Evolutionary conservation across 176 grass and related monocot genomes (phyloP).

Genomic region (Tillandsia fasciculata): DNA sequence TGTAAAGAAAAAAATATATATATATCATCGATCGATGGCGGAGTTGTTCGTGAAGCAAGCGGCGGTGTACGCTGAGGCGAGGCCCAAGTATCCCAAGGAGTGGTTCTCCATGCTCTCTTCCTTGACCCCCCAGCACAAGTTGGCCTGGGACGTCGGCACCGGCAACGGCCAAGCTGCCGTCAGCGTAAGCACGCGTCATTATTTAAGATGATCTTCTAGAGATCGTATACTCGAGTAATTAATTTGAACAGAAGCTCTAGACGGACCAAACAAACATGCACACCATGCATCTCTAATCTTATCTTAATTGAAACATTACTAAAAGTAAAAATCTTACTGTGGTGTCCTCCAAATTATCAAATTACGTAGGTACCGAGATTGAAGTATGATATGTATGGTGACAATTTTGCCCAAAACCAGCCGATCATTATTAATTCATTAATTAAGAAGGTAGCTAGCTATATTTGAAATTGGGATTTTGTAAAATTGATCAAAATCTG

Average conservation of each 20-base stretch:
- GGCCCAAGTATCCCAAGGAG: conserved; percentile 63
- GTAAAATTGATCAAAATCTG: neutral
- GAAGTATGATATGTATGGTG: too few species aligned
- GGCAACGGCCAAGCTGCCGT: conserved; percentile 77
- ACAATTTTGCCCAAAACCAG: neutral
- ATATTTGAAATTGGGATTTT: neutral
- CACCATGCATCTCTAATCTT: too few species aligned
- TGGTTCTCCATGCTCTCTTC: conserved; percentile 70
- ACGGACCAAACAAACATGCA: too few species aligned
- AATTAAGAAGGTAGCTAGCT: neutral
- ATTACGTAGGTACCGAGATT: too few species aligned
- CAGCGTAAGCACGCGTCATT: conserved; percentile 19
- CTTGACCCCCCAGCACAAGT: conserved; percentile 42
- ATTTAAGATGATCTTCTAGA: neutral
- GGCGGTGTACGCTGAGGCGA: conserved; percentile 56
- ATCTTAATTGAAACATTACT: too few species aligned
- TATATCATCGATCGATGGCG: conserved; percentile 31
- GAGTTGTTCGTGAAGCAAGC: conserved; percentile 84
- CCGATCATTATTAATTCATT: neutral
- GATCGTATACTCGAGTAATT: too few species aligned
- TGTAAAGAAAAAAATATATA: too few species aligned
- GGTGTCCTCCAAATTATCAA: too few species aligned
- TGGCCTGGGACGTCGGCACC: conserved; percentile 90
- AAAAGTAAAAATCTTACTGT: too few species aligned
- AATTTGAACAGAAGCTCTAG: too few species aligned